phyloP scores from a whole-genome alignment of 345 rosid species.

The rapeseed (Brassica napus) region DNA sequence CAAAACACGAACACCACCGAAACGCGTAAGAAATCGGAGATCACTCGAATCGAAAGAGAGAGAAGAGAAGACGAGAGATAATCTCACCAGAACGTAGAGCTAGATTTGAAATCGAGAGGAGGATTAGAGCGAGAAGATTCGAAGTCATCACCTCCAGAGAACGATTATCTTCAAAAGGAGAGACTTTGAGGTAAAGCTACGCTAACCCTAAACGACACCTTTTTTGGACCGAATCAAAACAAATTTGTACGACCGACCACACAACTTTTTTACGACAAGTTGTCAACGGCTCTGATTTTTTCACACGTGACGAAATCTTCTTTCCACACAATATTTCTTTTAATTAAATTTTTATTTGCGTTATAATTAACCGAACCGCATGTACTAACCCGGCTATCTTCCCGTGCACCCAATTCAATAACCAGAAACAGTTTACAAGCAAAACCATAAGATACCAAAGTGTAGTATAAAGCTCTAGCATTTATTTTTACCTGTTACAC shows the following conservation, averaged over 20 bases:
- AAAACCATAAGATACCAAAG: neutral
- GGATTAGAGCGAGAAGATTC: neutral
- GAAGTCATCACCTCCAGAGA: constrained; percentile 9
- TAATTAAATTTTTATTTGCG: neutral
- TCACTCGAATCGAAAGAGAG: constrained; percentile 2
- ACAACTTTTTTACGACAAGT: constrained; percentile 2
- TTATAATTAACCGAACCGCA: neutral
- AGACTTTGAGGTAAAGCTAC: constrained; percentile 35
- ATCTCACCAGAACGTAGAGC: constrained; percentile 26
- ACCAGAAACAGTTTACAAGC: constrained; percentile 23
- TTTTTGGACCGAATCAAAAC: constrained; percentile 28
- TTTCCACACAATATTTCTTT: neutral
- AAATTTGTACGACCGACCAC: constrained; percentile 29
- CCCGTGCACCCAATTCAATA: neutral
- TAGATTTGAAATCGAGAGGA: constrained; percentile 2
- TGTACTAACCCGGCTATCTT: constrained; percentile 4
- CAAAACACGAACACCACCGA: constrained; percentile 1
- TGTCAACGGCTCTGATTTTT: constrained; percentile 39
- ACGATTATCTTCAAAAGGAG: constrained; percentile 21
- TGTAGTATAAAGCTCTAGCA: constrained; percentile 21
- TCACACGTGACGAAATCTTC: constrained; percentile 17
- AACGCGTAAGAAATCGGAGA: neutral
- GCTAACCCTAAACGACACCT: constrained; percentile 39
- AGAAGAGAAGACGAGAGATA: constrained; percentile 4
- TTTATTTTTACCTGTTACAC: constrained; percentile 25